Percentiles rank a stretch among this genome's conserved stretches.
Conservation (phyloP, 2,329 filamentous ascomycete genomes). For the Didymosphaeria variabile region DNA sequence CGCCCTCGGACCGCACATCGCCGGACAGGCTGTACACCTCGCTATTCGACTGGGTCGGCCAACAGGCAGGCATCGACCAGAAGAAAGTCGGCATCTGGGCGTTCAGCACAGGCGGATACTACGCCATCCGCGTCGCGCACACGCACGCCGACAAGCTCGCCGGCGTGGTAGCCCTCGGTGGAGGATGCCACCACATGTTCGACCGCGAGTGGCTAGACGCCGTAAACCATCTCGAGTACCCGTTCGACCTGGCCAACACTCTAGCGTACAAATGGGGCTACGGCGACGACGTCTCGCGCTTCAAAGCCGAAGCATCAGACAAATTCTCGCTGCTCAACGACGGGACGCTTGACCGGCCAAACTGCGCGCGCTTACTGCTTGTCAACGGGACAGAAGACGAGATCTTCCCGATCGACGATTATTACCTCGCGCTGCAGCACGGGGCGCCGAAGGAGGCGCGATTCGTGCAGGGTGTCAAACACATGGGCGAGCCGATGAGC, state of each 20-base stretch:
- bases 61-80: constrained; percentile 59
- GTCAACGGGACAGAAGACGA: constrained; percentile 68
- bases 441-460: constrained; percentile 63
- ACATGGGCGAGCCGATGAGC: constrained; percentile 62
- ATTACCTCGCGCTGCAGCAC: constrained; percentile 63
- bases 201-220: constrained; percentile 62
- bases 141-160: constrained; percentile 63
- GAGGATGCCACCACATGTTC: constrained; percentile 66
- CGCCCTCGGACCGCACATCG: constrained; percentile 55
- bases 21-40: constrained; percentile 64
- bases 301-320: constrained; percentile 57
- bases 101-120: constrained; percentile 67
- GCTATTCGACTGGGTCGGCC: constrained; percentile 63
- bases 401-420: constrained; percentile 70
- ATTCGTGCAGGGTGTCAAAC: constrained; percentile 56
- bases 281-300: constrained; percentile 47
- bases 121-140: constrained; percentile 65
- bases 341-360: constrained; percentile 61
- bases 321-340: constrained; percentile 65
- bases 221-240: constrained; percentile 67
- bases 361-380: constrained; percentile 61
- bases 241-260: constrained; percentile 64
- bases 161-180: constrained; percentile 63
- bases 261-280: constrained; percentile 60
- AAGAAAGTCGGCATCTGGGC: constrained; percentile 63